phyloP scores from a whole-genome alignment of 2,329 filamentous ascomycete genomes.

The Colletotrichum spinosum region DNA sequence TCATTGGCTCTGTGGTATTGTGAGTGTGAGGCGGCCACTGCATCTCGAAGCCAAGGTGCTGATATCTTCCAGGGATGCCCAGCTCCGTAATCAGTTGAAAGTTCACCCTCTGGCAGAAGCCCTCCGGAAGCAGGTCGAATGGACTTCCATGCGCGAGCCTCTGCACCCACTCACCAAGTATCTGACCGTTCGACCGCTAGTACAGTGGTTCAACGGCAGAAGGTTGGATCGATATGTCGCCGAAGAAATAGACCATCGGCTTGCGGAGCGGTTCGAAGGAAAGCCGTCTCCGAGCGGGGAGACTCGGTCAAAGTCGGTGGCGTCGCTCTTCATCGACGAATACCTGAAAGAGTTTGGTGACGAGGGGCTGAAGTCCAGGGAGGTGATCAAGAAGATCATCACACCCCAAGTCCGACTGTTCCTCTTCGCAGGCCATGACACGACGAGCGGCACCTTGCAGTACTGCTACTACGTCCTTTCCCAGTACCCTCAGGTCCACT shows the following conservation, averaged over 20 bases:
- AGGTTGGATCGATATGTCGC: slow-evolving; percentile 5
- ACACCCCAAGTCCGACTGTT: slow-evolving; percentile 46
- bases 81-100: slow-evolving; percentile 44
- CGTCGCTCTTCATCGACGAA: slow-evolving; percentile 18
- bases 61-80: slow-evolving; percentile 43
- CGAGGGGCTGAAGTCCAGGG: neutral
- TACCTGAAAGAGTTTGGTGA: slow-evolving; percentile 6
- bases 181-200: slow-evolving; percentile 5
- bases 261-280: neutral
- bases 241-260: slow-evolving; percentile 8
- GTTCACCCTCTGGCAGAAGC: slow-evolving; percentile 19
- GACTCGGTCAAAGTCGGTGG: slow-evolving; percentile 16
- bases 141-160: slow-evolving; percentile 12
- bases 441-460: slow-evolving; percentile 44
- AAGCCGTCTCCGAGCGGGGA: neutral
- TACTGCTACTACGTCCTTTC: slow-evolving; percentile 42
- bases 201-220: slow-evolving; percentile 21
- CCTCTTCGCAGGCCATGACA: slow-evolving; percentile 49
- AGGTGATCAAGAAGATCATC: slow-evolving; percentile 30
- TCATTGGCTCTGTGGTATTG: slow-evolving; percentile 51
- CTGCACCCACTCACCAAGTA: neutral
- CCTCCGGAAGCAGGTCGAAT: slow-evolving; percentile 19
- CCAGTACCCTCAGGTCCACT: slow-evolving; percentile 40
- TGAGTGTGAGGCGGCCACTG: neutral
- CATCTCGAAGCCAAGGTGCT: too few species aligned